phyloP scores from a whole-genome alignment of 2,329 filamentous ascomycete genomes.

The Mollisiaceae sp. region DNA sequence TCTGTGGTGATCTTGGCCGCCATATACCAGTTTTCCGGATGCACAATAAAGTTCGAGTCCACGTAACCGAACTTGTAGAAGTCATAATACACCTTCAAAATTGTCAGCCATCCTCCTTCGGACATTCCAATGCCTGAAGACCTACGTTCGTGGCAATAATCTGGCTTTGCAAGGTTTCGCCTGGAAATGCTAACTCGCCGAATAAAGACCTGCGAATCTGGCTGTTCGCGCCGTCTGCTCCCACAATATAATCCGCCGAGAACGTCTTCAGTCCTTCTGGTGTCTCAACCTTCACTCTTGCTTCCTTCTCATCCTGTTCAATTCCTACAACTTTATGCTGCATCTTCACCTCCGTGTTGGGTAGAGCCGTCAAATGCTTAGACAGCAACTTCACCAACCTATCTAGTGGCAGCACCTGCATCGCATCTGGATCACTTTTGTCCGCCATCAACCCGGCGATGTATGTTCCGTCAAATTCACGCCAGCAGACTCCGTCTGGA shows the following conservation, averaged over 20 bases:
- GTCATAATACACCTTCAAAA: conserved; percentile 64
- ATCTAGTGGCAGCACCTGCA: conserved; percentile 52
- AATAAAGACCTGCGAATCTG: conserved; percentile 55
- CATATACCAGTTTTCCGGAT: conserved; percentile 67
- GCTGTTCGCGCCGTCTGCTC: conserved; percentile 61
- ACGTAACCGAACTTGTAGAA: conserved; percentile 58
- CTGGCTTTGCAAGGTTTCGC: conserved; percentile 62
- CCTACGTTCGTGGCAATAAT: conserved; percentile 66
- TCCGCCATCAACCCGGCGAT: conserved; percentile 34
- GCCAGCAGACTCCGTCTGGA: conserved; percentile 51
- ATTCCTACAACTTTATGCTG: conserved; percentile 52
- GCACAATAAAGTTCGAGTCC: conserved; percentile 64
- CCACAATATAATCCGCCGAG: conserved; percentile 59
- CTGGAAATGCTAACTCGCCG: conserved; percentile 58
- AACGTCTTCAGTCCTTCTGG: conserved; percentile 43
- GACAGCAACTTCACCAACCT: conserved; percentile 48
- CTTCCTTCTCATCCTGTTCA: conserved; percentile 55
- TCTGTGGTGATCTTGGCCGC: conserved; percentile 63
- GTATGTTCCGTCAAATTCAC: conserved; percentile 46
- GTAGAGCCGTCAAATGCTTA: conserved; percentile 42
- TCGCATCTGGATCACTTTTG: conserved; percentile 40
- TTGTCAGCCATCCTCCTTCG: neutral
- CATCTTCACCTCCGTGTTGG: conserved; percentile 49
- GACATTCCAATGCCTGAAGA: neutral
- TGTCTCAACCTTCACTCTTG: conserved; percentile 48